Conservation (phyloP, 2,329 filamentous ascomycete genomes). For the Dothidotthia symphoricarpi region DNA sequence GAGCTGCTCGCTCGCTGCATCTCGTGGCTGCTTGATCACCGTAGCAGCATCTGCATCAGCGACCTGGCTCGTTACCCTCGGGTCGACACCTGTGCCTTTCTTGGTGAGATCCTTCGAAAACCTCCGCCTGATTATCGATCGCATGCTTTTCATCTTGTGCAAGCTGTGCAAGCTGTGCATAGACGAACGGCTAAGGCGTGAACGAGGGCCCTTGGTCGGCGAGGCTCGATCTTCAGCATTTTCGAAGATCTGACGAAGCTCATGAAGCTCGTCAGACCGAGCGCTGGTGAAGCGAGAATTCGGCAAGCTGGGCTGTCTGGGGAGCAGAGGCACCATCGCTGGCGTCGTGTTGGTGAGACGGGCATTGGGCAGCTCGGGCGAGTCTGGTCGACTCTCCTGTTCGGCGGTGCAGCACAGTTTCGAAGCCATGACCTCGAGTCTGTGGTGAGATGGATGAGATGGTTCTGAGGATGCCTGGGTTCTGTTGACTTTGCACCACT, state of each 20-base stretch:
- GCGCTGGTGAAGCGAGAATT: constrained; percentile 33
- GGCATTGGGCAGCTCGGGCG: constrained; percentile 37
- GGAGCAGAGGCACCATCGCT: constrained; percentile 27
- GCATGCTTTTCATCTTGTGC: constrained; percentile 38
- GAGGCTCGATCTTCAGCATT: constrained; percentile 21
- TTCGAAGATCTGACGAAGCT: constrained; percentile 37
- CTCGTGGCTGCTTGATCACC: constrained; percentile 23
- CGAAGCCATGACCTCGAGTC: constrained; percentile 25
- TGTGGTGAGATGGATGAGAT: background rate
- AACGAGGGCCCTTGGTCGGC: constrained; percentile 14
- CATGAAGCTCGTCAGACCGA: constrained; percentile 32
- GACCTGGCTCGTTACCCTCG: constrained; percentile 8
- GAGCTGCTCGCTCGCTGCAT: constrained; percentile 23
- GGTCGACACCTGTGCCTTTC: constrained; percentile 9
- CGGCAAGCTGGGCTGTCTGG: constrained; percentile 15
- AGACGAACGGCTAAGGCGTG: constrained; percentile 27
- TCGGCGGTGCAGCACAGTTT: constrained; percentile 37
- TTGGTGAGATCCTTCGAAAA: constrained; percentile 30
- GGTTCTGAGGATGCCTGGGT: background rate
- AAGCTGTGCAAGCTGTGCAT: constrained; percentile 35
- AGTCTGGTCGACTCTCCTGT: constrained; percentile 25
- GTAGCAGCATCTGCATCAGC: constrained; percentile 15
- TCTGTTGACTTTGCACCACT: constrained; percentile 7
- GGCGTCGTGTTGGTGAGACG: constrained; percentile 30
- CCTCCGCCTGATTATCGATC: constrained; percentile 34